Conservation (phyloP, 768 basidiomycete species). For the Pleurotus tuber-regium region DNA sequence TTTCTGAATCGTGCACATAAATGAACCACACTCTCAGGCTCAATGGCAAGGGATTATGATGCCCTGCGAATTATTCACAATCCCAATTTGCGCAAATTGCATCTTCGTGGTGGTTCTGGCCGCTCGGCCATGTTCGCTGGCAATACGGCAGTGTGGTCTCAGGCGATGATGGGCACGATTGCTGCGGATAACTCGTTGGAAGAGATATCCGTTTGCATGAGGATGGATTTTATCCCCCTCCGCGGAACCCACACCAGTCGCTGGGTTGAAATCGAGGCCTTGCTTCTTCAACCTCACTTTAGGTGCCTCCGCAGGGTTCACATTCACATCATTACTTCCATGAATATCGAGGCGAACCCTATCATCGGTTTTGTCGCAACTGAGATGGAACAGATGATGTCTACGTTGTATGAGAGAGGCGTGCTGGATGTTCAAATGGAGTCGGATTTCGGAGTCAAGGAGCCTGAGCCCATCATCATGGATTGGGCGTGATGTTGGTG, state of each 20-base stretch:
- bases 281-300: conserved; percentile 3
- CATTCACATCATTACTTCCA: not conserved
- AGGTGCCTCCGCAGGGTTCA: not conserved
- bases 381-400: conserved; percentile 8
- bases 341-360: conserved; percentile 1
- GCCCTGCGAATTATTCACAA: conserved; percentile 3
- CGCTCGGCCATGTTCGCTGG: conserved; percentile 10
- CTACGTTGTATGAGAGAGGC: not conserved
- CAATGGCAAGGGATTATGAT: conserved; percentile 1
- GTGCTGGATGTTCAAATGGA: conserved; percentile 1
- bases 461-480: not conserved
- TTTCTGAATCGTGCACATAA: not conserved
- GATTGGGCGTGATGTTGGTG: not conserved
- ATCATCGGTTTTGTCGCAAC: conserved; percentile 2
- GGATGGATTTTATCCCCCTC: conserved; percentile 9
- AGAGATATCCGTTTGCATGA: not conserved
- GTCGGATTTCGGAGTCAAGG: not conserved
- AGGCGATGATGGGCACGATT: conserved; percentile 1
- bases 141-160: conserved; percentile 8
- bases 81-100: not conserved
- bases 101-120: conserved; percentile 6
- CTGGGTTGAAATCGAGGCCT: not conserved
- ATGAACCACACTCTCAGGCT: not conserved
- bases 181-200: not conserved
- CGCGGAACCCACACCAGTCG: conserved; percentile 7